These are phyloP conservation scores for Saccharomycopsis hybrid DNA, from an alignment of 1,139 yeast species.

Conservation along the genomic window DNA sequence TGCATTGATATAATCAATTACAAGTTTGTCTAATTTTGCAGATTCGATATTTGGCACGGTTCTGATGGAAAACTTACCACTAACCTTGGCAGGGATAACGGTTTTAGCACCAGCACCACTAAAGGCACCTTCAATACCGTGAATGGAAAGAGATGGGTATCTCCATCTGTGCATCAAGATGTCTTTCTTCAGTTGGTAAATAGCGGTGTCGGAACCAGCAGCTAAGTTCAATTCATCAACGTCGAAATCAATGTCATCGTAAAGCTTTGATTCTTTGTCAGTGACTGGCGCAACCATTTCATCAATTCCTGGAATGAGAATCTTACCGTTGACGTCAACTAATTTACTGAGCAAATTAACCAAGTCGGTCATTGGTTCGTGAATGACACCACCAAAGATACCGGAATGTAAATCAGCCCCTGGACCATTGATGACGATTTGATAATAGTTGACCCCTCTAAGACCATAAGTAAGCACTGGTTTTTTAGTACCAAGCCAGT, in stretches of 20 bases:
- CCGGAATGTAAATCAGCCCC: constrained; percentile 98
- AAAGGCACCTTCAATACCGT: constrained; percentile 97
- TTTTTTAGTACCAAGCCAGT: constrained; percentile 95
- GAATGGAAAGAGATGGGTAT: constrained; percentile 90
- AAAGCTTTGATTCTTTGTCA: constrained; percentile 65
- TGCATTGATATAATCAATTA: constrained; percentile 60
- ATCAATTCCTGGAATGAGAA: constrained; percentile 76
- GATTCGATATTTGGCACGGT: constrained; percentile 93
- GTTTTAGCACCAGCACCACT: constrained; percentile 95
- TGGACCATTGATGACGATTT: constrained; percentile 77
- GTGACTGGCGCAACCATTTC: constrained; percentile 96
- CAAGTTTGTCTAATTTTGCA: constrained; percentile 69
- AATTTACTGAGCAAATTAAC: constrained; percentile 66
- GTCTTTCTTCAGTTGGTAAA: constrained; percentile 70
- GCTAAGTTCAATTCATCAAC: constrained; percentile 83
- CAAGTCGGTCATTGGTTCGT: constrained; percentile 96
- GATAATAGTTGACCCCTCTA: constrained; percentile 94
- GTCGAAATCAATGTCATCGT: constrained; percentile 80
- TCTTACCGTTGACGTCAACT: constrained; percentile 77
- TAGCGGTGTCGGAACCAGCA: constrained; percentile 77
- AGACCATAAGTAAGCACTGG: constrained; percentile 97
- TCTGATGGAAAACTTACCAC: constrained; percentile 93
- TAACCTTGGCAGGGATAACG: constrained; percentile 91
- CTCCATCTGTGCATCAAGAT: constrained; percentile 98
- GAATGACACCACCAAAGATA: constrained; percentile 92